Evolutionary conservation across 495 filamentous ascomycete species (phyloP).

Genomic region (Penicillium cosmopolitanum): DNA sequence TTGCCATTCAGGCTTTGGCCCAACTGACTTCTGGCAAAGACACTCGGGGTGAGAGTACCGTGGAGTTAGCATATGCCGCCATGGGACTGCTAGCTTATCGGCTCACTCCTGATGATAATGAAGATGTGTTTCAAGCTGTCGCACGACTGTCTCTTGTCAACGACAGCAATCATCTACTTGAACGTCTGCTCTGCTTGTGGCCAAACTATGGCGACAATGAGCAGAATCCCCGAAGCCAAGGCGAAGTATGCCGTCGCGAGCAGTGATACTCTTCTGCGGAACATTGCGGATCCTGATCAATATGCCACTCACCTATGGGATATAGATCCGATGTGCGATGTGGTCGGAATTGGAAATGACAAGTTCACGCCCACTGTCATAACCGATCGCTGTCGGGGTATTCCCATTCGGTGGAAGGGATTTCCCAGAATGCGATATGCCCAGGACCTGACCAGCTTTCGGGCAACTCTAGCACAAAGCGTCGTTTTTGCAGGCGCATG

Average conservation of each 20-base stretch:
- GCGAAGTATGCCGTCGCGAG: slow-evolving; percentile 2
- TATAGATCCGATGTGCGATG: slow-evolving; percentile 15
- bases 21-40: slow-evolving; percentile 5
- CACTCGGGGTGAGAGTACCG: slow-evolving; percentile 9
- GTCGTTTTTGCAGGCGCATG: slow-evolving; percentile 15
- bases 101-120: slow-evolving; percentile 10
- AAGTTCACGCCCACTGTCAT: slow-evolving; percentile 18
- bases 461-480: slow-evolving; percentile 10
- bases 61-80: slow-evolving; percentile 13
- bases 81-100: slow-evolving; percentile 16
- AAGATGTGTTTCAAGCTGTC: slow-evolving; percentile 13
- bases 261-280: slow-evolving; percentile 14
- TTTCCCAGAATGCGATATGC: slow-evolving; percentile 18
- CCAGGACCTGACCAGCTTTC: slow-evolving; percentile 10
- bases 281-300: slow-evolving; percentile 21
- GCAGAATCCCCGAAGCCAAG: neutral
- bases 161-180: slow-evolving; percentile 15
- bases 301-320: slow-evolving; percentile 20
- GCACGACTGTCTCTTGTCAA: slow-evolving; percentile 15
- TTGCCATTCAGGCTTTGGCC: slow-evolving; percentile 19
- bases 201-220: neutral
- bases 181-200: slow-evolving; percentile 12
- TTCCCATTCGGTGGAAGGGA: slow-evolving; percentile 21
- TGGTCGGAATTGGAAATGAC: slow-evolving; percentile 20
- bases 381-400: slow-evolving; percentile 17